These are phyloP conservation scores for Coemansia sp. DNA, from an alignment of 192 early-diverging fungal genomes.

Conservation along the genomic window DNA sequence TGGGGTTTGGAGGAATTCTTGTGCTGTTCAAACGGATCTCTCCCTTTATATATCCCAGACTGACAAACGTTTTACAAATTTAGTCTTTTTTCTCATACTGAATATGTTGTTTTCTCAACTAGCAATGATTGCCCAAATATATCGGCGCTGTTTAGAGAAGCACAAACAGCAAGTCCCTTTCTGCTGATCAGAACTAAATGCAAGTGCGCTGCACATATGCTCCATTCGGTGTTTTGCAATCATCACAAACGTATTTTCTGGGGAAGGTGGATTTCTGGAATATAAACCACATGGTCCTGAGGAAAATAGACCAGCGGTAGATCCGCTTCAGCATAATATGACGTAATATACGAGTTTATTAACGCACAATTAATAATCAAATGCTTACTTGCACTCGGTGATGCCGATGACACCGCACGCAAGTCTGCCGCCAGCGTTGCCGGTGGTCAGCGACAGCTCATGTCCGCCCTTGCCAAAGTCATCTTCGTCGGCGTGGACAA, in stretches of 20 bases:
- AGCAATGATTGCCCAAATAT: background rate
- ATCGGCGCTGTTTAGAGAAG: background rate
- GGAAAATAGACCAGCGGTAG: too few species aligned
- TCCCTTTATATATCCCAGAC: background rate
- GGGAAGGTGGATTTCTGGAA: too few species aligned
- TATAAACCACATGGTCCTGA: too few species aligned
- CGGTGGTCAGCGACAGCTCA: slow-evolving; percentile 73
- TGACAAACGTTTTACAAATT: background rate
- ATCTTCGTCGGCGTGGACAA: slow-evolving; percentile 82
- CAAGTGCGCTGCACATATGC: background rate
- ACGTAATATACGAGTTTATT: background rate
- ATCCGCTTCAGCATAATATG: too few species aligned
- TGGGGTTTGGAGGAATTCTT: background rate
- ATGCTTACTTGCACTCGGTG: slow-evolving; percentile 32
- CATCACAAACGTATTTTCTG: too few species aligned
- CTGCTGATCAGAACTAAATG: background rate
- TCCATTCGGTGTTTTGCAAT: background rate
- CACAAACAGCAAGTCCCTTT: background rate
- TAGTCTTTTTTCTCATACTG: background rate
- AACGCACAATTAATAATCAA: background rate
- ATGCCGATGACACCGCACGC: slow-evolving; percentile 91
- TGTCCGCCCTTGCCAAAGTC: slow-evolving; percentile 80
- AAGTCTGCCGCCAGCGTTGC: slow-evolving; percentile 83
- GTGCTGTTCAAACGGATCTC: background rate
- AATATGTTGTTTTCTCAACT: background rate